Conservation (phyloP, 2,329 filamentous ascomycete species). For the Nannizziopsis arthrosporioides region DNA sequence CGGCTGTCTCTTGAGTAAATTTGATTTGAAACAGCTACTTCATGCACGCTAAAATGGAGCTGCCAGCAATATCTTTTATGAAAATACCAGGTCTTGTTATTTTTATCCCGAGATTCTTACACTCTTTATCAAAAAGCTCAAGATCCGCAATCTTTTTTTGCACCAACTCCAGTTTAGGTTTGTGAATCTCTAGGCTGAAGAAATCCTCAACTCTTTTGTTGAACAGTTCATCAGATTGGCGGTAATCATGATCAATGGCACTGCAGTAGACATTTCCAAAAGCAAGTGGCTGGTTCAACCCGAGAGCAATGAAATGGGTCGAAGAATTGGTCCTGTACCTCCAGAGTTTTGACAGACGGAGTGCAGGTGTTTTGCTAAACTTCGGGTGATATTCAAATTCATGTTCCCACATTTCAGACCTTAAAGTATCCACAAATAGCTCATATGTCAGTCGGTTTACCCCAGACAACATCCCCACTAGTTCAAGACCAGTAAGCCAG, state of each 20-base stretch:
- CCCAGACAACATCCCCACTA: background rate
- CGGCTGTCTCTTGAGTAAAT: too few species aligned
- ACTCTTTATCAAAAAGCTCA: conserved; percentile 5
- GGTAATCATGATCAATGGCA: conserved; percentile 1
- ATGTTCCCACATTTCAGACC: too few species aligned
- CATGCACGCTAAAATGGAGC: too few species aligned
- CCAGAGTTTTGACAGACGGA: conserved; percentile 2
- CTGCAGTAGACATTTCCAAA: conserved; percentile 5
- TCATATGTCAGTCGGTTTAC: background rate
- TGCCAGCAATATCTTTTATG: too few species aligned
- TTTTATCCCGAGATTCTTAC: conserved; percentile 3
- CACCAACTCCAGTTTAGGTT: background rate
- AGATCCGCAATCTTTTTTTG: conserved; percentile 5
- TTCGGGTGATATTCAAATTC: background rate
- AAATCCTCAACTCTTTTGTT: conserved; percentile 5
- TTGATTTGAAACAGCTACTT: too few species aligned
- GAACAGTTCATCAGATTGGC: background rate
- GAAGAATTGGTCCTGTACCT: background rate
- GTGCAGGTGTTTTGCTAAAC: too few species aligned
- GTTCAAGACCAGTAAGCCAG: conserved; percentile 1
- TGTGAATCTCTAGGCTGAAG: background rate
- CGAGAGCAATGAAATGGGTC: background rate
- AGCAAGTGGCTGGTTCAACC: conserved; percentile 1
- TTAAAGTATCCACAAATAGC: background rate
- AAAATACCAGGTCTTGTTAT: too few species aligned